Conservation (phyloP, 176 grass and related monocot species). For the Pontederia crassipes region DNA sequence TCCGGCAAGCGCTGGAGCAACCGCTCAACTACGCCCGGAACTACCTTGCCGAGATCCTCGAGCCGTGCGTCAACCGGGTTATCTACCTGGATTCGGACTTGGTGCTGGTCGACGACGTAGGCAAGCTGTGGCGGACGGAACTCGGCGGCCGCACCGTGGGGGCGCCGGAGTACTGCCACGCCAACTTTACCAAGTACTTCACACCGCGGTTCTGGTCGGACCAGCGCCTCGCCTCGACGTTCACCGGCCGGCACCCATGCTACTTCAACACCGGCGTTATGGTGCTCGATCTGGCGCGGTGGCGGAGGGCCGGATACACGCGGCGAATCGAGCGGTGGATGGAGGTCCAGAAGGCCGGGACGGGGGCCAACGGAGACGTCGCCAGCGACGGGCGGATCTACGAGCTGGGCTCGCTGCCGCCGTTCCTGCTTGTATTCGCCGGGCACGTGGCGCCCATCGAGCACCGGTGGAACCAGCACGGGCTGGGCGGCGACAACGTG, state of each 20-base stretch:
- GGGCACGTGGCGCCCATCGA: slow-evolving; percentile 86
- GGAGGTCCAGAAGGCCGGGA: slow-evolving; percentile 58
- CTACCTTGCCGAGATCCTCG: no score
- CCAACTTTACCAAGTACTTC: slow-evolving; percentile 98
- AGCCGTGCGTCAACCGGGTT: no score
- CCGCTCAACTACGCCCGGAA: no score
- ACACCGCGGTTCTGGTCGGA: slow-evolving; percentile 63
- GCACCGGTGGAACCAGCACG: slow-evolving; percentile 97
- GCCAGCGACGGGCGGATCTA: slow-evolving; percentile 49
- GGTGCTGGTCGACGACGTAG: slow-evolving; percentile 83
- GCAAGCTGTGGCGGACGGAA: slow-evolving; percentile 60
- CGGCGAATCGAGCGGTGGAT: slow-evolving; percentile 78
- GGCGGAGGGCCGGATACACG: slow-evolving; percentile 29
- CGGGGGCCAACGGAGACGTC: background rate
- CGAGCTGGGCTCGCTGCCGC: slow-evolving; percentile 81
- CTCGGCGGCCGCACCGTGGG: slow-evolving; percentile 30
- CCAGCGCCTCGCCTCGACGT: slow-evolving; percentile 12
- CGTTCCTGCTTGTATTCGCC: slow-evolving; percentile 85
- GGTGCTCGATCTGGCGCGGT: no score
- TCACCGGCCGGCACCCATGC: no score
- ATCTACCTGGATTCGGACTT: slow-evolving; percentile 64
- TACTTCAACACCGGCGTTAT: no score
- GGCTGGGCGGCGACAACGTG: slow-evolving; percentile 82
- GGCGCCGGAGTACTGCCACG: slow-evolving; percentile 91
- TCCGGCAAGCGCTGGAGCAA: slow-evolving; percentile 16